Evolutionary conservation across 192 early-diverging fungal species (phyloP), one percentile per base, ranked within the genome.

Genomic region (Coemansia sp.): DNA sequence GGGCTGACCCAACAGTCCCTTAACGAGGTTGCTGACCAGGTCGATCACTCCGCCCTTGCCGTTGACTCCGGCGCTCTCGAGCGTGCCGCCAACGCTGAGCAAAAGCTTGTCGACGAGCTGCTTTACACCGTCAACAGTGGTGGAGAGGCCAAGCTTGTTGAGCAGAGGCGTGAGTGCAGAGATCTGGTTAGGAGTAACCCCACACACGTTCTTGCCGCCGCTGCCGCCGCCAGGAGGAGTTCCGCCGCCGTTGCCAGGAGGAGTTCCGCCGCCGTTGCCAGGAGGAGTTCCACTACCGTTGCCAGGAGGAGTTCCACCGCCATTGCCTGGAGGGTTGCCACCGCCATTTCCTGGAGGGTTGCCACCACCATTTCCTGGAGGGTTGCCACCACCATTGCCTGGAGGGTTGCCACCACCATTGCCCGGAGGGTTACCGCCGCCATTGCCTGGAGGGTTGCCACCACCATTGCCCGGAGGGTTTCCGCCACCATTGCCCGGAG

Each of bases 111-210:
- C 66, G 36, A 81, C 78, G 39, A 81, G 73, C 63, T 75, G 65
- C 64, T 81, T 81, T 36, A 81, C 78, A 1, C 73, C 78, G n/a
- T 81, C 54, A 39, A 81, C 73, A 1, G 78, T 81, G 42, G 70
- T 68, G 2, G 73, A 72, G 2, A 81, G 70, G 16, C 78, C 78
- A 4, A 81, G 73, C 66, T 75, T 75, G 67, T 81, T 65, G 51
- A 81, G 78, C 9, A 81, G 69, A 1, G 78, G 78, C 14, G 78
- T 81, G 44, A 81, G 73, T 1, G 78, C 78, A 2, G 78, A 81
- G 35, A 81, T 75, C 59, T 81, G 78, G 57, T 41, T 56, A 0
- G 73, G 69, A 10, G 78, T 72, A 16, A 81, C 69, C 4, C 78
- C 78, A 6, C 78, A 81, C 1, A 41, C 78, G 63, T 80, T 80